phyloP scores from a whole-genome alignment of 176 grass and related monocot genomes.

The Zizania latifolia region DNA sequence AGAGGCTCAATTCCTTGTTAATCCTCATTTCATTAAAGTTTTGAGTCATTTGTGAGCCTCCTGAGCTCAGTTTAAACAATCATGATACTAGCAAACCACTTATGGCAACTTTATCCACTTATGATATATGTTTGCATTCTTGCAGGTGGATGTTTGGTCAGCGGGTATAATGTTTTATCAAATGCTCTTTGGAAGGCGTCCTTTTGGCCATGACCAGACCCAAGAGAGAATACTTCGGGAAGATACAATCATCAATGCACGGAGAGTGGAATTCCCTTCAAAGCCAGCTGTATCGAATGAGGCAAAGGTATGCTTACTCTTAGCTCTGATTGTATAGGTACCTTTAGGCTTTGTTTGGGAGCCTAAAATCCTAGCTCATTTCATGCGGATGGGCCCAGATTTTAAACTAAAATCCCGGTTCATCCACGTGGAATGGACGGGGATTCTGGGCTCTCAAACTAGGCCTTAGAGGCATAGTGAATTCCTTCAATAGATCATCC shows the following conservation, averaged over 20 bases:
- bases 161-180: constrained; percentile 97
- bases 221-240: constrained; percentile 96
- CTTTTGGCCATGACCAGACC: constrained; percentile 98
- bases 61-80: neutral
- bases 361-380: too few species aligned
- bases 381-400: too few species aligned
- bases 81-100: neutral
- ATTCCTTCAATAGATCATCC: constrained; percentile 16
- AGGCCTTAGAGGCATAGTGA: too few species aligned
- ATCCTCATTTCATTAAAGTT: neutral
- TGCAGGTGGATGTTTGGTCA: constrained; percentile 99
- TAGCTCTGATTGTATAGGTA: constrained; percentile 14
- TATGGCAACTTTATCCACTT: neutral
- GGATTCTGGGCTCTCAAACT: too few species aligned
- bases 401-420: too few species aligned
- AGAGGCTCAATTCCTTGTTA: neutral
- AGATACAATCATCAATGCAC: constrained; percentile 97
- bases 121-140: constrained; percentile 20
- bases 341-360: too few species aligned
- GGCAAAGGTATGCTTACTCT: constrained; percentile 63
- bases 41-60: constrained; percentile 8
- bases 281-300: constrained; percentile 93
- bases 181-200: constrained; percentile 88
- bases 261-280: constrained; percentile 86
- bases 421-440: too few species aligned